Conservation (phyloP, 2,329 filamentous ascomycete genomes). For the Phoma sp. region DNA sequence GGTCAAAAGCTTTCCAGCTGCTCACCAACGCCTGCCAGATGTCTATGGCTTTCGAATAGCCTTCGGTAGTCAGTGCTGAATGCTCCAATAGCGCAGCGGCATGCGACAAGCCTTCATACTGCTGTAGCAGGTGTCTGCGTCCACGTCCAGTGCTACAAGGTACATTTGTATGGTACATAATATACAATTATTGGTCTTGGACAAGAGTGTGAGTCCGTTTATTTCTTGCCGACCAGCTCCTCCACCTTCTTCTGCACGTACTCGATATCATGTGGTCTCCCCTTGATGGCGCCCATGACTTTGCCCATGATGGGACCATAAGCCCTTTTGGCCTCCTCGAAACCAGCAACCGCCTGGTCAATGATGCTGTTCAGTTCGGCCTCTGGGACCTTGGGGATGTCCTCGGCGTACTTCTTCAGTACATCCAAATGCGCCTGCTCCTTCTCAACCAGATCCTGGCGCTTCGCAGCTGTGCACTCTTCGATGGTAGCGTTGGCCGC, state of each 20-base stretch:
- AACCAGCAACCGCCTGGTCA: constrained; percentile 57
- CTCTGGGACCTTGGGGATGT: constrained; percentile 63
- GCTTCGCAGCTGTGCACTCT: constrained; percentile 68
- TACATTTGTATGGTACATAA: constrained; percentile 6
- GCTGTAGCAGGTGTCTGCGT: not conserved
- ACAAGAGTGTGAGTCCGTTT: not conserved
- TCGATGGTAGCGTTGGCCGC: constrained; percentile 63
- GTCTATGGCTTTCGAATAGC: no score
- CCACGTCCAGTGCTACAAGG: constrained; percentile 3
- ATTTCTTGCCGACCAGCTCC: constrained; percentile 36
- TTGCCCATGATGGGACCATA: constrained; percentile 70
- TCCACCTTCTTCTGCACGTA: constrained; percentile 68
- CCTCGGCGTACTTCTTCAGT: constrained; percentile 68
- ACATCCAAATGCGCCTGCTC: constrained; percentile 70
- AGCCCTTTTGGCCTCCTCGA: constrained; percentile 57
- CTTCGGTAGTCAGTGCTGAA: no score
- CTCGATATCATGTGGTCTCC: constrained; percentile 68
- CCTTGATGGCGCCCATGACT: constrained; percentile 61
- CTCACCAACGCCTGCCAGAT: no score
- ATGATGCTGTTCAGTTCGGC: constrained; percentile 65
- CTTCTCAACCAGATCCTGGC: constrained; percentile 72
- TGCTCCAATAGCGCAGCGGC: no score
- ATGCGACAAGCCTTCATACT: no score
- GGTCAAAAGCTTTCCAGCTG: no score
- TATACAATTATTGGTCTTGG: not conserved